phyloP scores from a whole-genome alignment of 352 stramenopile species.

The Peronospora destructor region DNA sequence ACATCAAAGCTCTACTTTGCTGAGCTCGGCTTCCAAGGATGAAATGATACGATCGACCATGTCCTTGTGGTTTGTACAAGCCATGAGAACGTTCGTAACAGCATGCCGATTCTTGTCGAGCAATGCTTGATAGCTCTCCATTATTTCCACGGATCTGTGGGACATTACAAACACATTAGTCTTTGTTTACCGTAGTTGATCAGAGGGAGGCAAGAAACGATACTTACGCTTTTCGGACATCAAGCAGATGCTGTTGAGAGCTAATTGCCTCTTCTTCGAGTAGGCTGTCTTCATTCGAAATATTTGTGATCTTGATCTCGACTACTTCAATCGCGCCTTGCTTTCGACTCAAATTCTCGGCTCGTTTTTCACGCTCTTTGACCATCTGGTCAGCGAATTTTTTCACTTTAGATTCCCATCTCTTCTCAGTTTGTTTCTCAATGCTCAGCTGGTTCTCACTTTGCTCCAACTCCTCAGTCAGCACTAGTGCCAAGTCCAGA shows the following conservation, averaged over 20 bases:
- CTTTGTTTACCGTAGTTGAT: neutral
- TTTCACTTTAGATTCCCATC: conserved; percentile 33
- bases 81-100: conserved; percentile 52
- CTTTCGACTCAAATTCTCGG: conserved; percentile 41
- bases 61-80: conserved; percentile 64
- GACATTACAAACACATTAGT: conserved; percentile 9
- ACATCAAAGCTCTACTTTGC: conserved; percentile 41
- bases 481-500: conserved; percentile 47
- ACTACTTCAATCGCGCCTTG: conserved; percentile 52
- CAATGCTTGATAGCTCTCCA: conserved; percentile 38
- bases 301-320: conserved; percentile 62
- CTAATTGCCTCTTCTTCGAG: conserved; percentile 36
- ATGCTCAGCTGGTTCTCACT: conserved; percentile 43
- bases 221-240: conserved; percentile 55
- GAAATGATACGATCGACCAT: conserved; percentile 50
- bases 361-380: conserved; percentile 44
- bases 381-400: conserved; percentile 54
- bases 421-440: conserved; percentile 50
- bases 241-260: conserved; percentile 36
- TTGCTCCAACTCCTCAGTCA: conserved; percentile 50
- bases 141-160: conserved; percentile 44
- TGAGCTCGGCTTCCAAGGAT: conserved; percentile 52
- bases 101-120: conserved; percentile 57
- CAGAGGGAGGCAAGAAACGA: neutral
- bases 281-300: conserved; percentile 54